Conservation (phyloP, 805 yeast genomes). For the Starmerella gropengiesseri region DNA sequence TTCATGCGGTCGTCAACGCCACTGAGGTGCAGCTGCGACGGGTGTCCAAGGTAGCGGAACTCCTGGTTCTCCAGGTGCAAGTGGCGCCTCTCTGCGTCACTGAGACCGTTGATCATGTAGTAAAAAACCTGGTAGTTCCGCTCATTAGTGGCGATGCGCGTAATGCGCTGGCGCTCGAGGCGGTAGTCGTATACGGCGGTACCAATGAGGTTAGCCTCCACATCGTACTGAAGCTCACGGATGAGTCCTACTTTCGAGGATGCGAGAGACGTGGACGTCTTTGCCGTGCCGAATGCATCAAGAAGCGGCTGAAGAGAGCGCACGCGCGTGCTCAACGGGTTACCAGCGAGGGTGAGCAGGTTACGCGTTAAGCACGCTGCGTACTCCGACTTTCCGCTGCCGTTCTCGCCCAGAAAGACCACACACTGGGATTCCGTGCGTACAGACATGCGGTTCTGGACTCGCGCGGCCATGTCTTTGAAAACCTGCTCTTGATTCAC, state of each 20-base stretch:
- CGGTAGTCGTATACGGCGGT: conserved; percentile 46
- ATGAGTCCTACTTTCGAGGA: conserved; percentile 48
- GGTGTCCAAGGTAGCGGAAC: conserved; percentile 37
- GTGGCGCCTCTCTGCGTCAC: conserved; percentile 33
- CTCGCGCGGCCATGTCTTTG: conserved; percentile 32
- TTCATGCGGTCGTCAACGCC: conserved; percentile 42
- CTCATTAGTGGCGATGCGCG: conserved; percentile 40
- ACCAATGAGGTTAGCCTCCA: conserved; percentile 39
- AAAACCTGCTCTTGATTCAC: conserved; percentile 31
- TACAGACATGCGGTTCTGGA: conserved; percentile 30
- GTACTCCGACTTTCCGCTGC: conserved; percentile 34
- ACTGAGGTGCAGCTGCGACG: conserved; percentile 31
- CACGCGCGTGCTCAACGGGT: conserved; percentile 30
- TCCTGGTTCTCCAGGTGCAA: conserved; percentile 33
- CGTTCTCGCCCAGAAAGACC: conserved; percentile 34
- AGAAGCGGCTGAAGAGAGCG: conserved; percentile 30
- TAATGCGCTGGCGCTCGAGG: conserved; percentile 45
- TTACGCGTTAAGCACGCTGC: conserved; percentile 27
- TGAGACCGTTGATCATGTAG: conserved; percentile 43
- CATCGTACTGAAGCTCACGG: conserved; percentile 42
- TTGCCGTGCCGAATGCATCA: conserved; percentile 34
- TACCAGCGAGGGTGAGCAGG: conserved; percentile 29
- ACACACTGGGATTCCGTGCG: conserved; percentile 33
- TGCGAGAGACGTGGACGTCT: conserved; percentile 27
- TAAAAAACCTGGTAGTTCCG: conserved; percentile 52